Conservation (phyloP, 768 basidiomycete species). For the Melanogaster broomeanus region DNA sequence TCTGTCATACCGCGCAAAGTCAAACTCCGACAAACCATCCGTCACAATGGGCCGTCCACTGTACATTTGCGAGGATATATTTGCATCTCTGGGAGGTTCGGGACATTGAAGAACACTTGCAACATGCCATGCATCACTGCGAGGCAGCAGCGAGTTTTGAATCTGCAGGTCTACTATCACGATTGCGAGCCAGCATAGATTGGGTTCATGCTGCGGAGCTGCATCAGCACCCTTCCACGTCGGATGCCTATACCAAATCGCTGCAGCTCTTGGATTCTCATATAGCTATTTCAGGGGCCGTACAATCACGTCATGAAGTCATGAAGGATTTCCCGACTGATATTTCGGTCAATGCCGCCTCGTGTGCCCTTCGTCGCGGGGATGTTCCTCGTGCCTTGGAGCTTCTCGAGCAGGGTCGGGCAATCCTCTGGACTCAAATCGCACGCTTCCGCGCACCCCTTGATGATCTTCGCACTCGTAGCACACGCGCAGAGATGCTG, state of each 20-base stretch:
- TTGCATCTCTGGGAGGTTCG: neutral
- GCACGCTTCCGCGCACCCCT: slow-evolving; percentile 12
- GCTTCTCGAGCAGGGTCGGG: slow-evolving; percentile 28
- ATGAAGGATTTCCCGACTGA: neutral
- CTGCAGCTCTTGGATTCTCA: neutral
- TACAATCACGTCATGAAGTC: neutral
- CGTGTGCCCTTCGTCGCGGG: slow-evolving; percentile 11
- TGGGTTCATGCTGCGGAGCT: too few species aligned
- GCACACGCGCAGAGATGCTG: neutral
- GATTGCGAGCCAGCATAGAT: too few species aligned
- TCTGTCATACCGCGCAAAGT: neutral
- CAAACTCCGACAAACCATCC: neutral
- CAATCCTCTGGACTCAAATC: slow-evolving; percentile 14
- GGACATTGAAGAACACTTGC: too few species aligned
- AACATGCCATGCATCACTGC: neutral
- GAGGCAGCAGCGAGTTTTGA: neutral
- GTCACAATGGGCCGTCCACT: neutral
- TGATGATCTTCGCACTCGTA: neutral
- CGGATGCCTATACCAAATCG: slow-evolving; percentile 2
- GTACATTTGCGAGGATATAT: neutral
- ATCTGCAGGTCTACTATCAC: neutral
- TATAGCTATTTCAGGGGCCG: neutral
- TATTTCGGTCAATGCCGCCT: slow-evolving; percentile 1
- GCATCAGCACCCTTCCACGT: neutral
- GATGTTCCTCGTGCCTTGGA: slow-evolving; percentile 21